Conservation (phyloP, 2,329 filamentous ascomycete species). For the Clarireedia monteithiana region DNA sequence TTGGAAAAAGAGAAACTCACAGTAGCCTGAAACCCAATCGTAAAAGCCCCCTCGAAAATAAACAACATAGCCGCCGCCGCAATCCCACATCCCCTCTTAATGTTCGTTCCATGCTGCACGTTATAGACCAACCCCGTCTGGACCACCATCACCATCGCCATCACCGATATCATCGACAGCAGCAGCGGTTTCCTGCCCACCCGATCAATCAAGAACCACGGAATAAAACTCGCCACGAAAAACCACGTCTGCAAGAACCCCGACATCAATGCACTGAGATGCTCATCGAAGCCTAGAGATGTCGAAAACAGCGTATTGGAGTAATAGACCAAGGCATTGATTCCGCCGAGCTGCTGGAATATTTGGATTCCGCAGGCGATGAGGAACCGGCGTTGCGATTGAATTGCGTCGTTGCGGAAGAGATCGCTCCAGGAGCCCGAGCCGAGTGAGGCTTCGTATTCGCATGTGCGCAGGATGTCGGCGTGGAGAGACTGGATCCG, state of each 20-base stretch:
- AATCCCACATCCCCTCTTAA: conserved; percentile 30
- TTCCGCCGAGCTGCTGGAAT: conserved; percentile 42
- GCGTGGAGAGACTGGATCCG: conserved; percentile 24
- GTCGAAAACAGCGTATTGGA: conserved; percentile 39
- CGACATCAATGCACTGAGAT: conserved; percentile 43
- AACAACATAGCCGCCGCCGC: conserved; percentile 45
- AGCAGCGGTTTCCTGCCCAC: conserved; percentile 62
- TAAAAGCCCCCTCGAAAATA: conserved; percentile 54
- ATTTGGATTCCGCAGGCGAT: conserved; percentile 41
- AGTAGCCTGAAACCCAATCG: conserved; percentile 51
- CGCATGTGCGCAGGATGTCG: conserved; percentile 28
- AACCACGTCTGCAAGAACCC: conserved; percentile 44
- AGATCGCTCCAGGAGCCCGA: conserved; percentile 26
- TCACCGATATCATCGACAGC: conserved; percentile 40
- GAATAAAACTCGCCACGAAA: conserved; percentile 34
- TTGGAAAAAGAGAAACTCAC: conserved; percentile 23
- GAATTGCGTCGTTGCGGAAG: conserved; percentile 24
- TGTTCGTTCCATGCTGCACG: conserved; percentile 30
- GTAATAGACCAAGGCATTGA: conserved; percentile 36
- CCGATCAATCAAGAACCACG: conserved; percentile 39
- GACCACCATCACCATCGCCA: conserved; percentile 35
- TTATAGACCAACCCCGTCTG: conserved; percentile 35
- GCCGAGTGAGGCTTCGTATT: conserved; percentile 29
- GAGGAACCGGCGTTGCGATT: conserved; percentile 42
- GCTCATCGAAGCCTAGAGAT: conserved; percentile 35